Evolutionary conservation across 352 stramenopile species (phyloP), one percentile per base, ranked within the genome.

Genomic region (Phytopythium cucurbitacearum): DNA sequence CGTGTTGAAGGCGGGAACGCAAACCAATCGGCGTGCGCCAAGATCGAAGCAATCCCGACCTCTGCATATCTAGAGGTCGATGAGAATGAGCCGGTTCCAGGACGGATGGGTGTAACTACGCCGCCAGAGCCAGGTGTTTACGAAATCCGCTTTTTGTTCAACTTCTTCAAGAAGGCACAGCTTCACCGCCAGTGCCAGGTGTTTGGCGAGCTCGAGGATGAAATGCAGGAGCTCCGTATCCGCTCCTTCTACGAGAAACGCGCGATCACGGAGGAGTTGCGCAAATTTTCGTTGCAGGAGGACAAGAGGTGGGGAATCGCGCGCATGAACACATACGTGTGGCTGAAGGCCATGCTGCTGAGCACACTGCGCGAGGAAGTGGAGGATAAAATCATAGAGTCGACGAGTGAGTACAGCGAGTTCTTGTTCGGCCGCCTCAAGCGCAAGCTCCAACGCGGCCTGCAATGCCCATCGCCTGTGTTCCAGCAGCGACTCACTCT

Each of bases 81-180:
- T 5, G 65, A 71, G 3, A 65, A 51, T 28, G 60, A 71, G 13
- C 72, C 72, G 0, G 76, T 69, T 3, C 60, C 72, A 4, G 75
- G 75, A 0, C 64, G 75, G 0, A 82, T 86, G 72, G 63, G 67
- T 1, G 70, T 78, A 1, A 74, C 53, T 9, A 65, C 72, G 0
- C 72, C 75, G 9, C 60, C 55, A 7, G 72, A 86, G 34, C 70
- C 72, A 2, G 75, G 75, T 1, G 65, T 86, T 28, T 86, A 86
- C 56, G 75, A 86, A 49, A 73, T 86, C 15, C 75, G 72, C 0
- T 86, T 86, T 59, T 50, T 86, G 28, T 80, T 84, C 56, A 86
- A 86, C 46, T 84, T 82, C 44, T 86, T 83, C 48, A 79, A 80
- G 48, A 60, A 80, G 21, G 72, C 70, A 4, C 65, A 80, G 35